A percentile compares a stretch with the other conserved stretches of the same genome.
phyloP scores from a whole-genome alignment of 78 protist genomes.

The Dictyostelium brefeldianum region DNA sequence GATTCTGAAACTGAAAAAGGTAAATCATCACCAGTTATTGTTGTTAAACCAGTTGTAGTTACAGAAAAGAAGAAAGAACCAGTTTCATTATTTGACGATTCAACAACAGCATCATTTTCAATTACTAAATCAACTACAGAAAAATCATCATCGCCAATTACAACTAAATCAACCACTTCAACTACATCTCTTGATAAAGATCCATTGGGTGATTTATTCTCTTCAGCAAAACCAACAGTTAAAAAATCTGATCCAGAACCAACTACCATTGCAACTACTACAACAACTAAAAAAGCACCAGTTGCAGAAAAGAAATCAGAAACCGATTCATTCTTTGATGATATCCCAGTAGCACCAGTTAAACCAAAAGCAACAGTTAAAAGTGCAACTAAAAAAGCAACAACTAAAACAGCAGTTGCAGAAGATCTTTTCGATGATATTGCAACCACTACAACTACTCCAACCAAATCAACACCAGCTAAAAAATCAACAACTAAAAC shows the following conservation, averaged over 20 bases:
- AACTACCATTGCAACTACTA: too few species aligned
- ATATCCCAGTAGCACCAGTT: conserved; percentile 13
- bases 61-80: not conserved
- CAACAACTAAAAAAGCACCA: conserved; percentile 28
- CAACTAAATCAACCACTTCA: not conserved
- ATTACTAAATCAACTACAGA: not conserved
- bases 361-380: conserved; percentile 30
- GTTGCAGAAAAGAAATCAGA: conserved; percentile 1
- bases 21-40: not conserved
- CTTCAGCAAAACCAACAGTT: not conserved
- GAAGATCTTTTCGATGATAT: conserved; percentile 63
- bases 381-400: conserved; percentile 6
- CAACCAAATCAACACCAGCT: conserved; percentile 23
- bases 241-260: not conserved
- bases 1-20: conserved; percentile 21
- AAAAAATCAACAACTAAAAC: conserved; percentile 16
- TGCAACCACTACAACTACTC: conserved; percentile 6
- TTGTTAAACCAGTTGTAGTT: not conserved
- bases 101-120: not conserved
- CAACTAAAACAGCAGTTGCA: conserved; percentile 20
- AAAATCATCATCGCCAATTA: not conserved
- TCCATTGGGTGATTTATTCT: not conserved
- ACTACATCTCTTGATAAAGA: not conserved
- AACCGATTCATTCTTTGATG: conserved; percentile 65
- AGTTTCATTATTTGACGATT: conserved; percentile 32